Evolutionary conservation across 345 rosid species (phyloP).

Genomic region (Camelina laxa): DNA sequence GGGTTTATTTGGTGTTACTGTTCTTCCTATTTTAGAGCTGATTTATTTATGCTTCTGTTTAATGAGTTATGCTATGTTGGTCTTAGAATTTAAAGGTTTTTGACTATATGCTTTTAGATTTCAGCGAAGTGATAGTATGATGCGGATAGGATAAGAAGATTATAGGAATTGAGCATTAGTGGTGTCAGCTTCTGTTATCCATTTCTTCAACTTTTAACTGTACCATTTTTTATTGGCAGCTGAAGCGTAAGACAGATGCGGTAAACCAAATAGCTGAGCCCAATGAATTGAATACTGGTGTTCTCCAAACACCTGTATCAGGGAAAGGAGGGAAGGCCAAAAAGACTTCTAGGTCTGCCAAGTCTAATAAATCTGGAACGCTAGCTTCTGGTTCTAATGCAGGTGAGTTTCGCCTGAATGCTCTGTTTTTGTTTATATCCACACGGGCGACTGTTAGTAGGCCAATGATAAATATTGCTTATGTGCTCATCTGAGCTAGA

Average conservation of each 20-base stretch:
- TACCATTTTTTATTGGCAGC: slow-evolving; percentile 49
- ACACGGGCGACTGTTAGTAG: background rate
- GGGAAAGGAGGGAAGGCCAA: slow-evolving; percentile 76
- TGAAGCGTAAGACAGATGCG: slow-evolving; percentile 78
- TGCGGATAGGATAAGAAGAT: slow-evolving; percentile 12
- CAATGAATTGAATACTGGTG: slow-evolving; percentile 54
- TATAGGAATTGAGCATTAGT: background rate
- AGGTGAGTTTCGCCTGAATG: slow-evolving; percentile 52
- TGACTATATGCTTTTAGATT: slow-evolving; percentile 16
- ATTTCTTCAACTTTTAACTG: slow-evolving; percentile 18
- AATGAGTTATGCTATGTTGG: slow-evolving; percentile 5
- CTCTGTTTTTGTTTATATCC: background rate
- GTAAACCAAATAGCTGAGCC: slow-evolving; percentile 62
- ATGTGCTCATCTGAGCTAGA: slow-evolving; percentile 19
- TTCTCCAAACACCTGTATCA: slow-evolving; percentile 74
- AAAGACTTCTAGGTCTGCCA: slow-evolving; percentile 63
- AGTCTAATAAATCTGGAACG: slow-evolving; percentile 62
- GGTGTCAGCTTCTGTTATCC: slow-evolving; percentile 19
- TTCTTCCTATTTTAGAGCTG: slow-evolving; percentile 26
- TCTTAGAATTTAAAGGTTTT: background rate
- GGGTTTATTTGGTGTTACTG: slow-evolving; percentile 18
- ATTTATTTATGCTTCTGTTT: background rate
- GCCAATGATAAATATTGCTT: slow-evolving; percentile 2
- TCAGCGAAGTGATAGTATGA: slow-evolving; percentile 18
- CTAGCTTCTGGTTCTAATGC: slow-evolving; percentile 67